Percentiles rank a stretch among this genome's conserved stretches.
These are phyloP conservation scores for Arachnomyces sp. DNA, from an alignment of 2,329 filamentous ascomycete genomes.

Conservation along the genomic window DNA sequence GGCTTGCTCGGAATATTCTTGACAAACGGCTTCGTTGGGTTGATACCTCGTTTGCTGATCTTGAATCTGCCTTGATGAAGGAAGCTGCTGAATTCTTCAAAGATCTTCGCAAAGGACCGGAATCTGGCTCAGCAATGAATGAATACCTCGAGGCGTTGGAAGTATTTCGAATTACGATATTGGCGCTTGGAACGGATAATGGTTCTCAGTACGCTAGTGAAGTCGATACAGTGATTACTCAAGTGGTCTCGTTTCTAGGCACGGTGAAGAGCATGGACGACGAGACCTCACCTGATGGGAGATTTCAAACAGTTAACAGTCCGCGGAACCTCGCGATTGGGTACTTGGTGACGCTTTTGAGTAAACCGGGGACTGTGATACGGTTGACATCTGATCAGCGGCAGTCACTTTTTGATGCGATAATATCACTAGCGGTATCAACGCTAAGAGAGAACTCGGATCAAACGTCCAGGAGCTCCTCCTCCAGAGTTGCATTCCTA, in stretches of 20 bases:
- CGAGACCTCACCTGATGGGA: too few relatives aligned
- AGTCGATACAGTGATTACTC: slow-evolving; percentile 16
- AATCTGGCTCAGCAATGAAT: slow-evolving; percentile 9
- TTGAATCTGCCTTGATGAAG: slow-evolving; percentile 19
- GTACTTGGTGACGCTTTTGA: slow-evolving; percentile 26
- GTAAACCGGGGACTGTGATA: slow-evolving; percentile 22
- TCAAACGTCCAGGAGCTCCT: slow-evolving; percentile 5
- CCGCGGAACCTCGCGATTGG: slow-evolving; percentile 21
- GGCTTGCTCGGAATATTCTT: slow-evolving; percentile 26
- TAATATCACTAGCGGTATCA: slow-evolving; percentile 24
- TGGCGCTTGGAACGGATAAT: slow-evolving; percentile 17
- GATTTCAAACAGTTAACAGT: too few relatives aligned
- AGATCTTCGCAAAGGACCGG: slow-evolving; percentile 20
- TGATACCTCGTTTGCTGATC: slow-evolving; percentile 14
- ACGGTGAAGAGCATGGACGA: too few relatives aligned
- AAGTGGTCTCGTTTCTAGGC: too few relatives aligned
- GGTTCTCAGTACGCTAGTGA: slow-evolving; percentile 13
- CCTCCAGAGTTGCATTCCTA: slow-evolving; percentile 23
- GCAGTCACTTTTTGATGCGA: slow-evolving; percentile 24
- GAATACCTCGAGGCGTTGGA: slow-evolving; percentile 30
- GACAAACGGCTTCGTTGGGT: slow-evolving; percentile 20
- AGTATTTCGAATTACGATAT: slow-evolving; percentile 27
- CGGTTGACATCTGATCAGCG: slow-evolving; percentile 23
- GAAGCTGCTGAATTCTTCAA: slow-evolving; percentile 23
- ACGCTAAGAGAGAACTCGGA: slow-evolving; percentile 8